Conservation (phyloP, 2,329 filamentous ascomycete genomes). For the Atkinsonella hypoxylon region DNA sequence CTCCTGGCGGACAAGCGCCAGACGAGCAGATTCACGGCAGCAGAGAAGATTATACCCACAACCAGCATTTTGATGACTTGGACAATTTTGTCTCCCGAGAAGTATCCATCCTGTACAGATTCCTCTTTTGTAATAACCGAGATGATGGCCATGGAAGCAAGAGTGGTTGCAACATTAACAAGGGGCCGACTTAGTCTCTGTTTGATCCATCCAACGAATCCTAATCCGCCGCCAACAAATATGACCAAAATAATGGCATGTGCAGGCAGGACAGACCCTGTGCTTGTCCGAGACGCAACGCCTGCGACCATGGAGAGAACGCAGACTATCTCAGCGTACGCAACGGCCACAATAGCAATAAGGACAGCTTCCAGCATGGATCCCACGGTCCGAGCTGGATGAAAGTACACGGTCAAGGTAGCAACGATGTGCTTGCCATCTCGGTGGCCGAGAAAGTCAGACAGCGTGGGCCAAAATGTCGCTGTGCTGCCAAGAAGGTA, state of each 20-base stretch:
- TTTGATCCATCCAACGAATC: slow-evolving; percentile 81
- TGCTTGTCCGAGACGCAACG: slow-evolving; percentile 58
- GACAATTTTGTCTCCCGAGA: slow-evolving; percentile 69
- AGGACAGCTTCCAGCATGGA: slow-evolving; percentile 82
- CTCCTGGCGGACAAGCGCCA: slow-evolving; percentile 68
- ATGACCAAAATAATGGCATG: slow-evolving; percentile 70
- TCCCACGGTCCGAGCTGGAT: slow-evolving; percentile 73
- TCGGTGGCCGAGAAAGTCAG: slow-evolving; percentile 63
- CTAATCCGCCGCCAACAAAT: slow-evolving; percentile 77
- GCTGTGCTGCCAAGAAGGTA: slow-evolving; percentile 79
- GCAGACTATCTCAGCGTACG: slow-evolving; percentile 58
- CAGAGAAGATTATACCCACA: slow-evolving; percentile 62
- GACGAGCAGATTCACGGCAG: slow-evolving; percentile 63
- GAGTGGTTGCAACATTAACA: slow-evolving; percentile 73
- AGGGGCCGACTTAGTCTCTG: slow-evolving; percentile 66
- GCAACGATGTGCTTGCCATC: slow-evolving; percentile 92
- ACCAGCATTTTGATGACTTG: slow-evolving; percentile 75
- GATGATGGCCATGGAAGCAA: slow-evolving; percentile 81
- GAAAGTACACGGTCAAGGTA: slow-evolving; percentile 90
- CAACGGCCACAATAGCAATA: slow-evolving; percentile 64
- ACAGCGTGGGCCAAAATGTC: slow-evolving; percentile 67
- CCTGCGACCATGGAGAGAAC: slow-evolving; percentile 83
- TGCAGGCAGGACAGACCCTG: slow-evolving; percentile 56
- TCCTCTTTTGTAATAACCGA: slow-evolving; percentile 87
- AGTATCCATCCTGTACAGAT: slow-evolving; percentile 68